Base-by-base conservation (phyloP, 345 rosid genomes). In the Bruguiera parviflora region DNA sequence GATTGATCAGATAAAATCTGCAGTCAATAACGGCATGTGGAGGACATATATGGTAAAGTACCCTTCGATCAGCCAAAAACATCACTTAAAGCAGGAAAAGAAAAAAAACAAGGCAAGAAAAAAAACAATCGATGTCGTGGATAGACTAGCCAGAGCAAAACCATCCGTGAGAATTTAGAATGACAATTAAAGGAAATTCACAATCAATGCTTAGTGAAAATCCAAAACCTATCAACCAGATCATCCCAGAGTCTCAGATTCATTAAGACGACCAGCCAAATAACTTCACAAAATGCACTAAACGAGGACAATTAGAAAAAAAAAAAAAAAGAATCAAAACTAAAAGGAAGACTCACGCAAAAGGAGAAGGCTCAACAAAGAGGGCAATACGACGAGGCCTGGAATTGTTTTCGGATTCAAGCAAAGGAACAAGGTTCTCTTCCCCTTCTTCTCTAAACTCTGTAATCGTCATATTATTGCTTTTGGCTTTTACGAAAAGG, bases 311-410 rank as follows among this genome's bases (percentile, higher is more conserved):
- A 9, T 7, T 20, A 47, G 3, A 52, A 33, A 2, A n/a, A 16
- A 24, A 15, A 61, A 53, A 37, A 15, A 2, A 24, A 51, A 31
- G 2, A 6, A 21, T 22, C 22, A 57, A 46, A 10, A 18, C 13
- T 1, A 21, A 46, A 52, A 18, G 22, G 35, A 51, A 15, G 28
- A 84, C 95, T 89, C 79, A 94, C 98, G 98, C 84, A 69, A 95
- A 95, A 21, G 99, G 99, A 21, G 99, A 95, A 67, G 99, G 99
- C 86, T 95, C 99, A 22, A 95, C 88, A 68, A 95, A 95, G 60
- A 95, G 94, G 75, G 89, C 99, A 74, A 95, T 90, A 18, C 99
- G 89, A 7, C 96, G 84, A 11, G 98, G 97, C 71, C 80, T 80
- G 20, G 85, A 72, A 33, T 71, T 75, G 73, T 49, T 70, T 59